Percentiles rank a stretch among this genome's conserved stretches.
These are phyloP conservation scores for Auxenochlorella pyrenoidosa DNA, from an alignment of 139 green algal genomes.

Conservation along the genomic window DNA sequence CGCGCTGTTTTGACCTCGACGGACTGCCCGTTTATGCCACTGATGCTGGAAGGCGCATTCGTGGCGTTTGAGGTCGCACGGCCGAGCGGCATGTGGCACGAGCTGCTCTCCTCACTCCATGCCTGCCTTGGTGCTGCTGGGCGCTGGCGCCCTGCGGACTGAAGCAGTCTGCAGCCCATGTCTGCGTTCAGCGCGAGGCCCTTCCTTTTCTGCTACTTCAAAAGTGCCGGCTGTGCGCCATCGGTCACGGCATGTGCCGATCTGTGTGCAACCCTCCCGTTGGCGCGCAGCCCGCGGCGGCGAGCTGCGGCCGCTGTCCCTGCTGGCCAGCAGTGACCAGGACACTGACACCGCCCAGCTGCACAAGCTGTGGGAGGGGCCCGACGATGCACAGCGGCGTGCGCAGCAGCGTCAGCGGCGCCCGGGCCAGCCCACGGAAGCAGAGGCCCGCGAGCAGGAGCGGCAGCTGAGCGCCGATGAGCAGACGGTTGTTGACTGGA, in stretches of 20 bases:
- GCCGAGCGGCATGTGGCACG: no score
- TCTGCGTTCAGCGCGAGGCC: no score
- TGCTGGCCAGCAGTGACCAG: not conserved
- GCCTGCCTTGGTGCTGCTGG: no score
- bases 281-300: slow-evolving; percentile 14
- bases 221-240: no score
- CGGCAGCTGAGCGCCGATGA: not conserved
- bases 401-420: not conserved
- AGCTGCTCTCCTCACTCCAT: no score
- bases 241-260: no score
- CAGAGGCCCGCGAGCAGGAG: not conserved
- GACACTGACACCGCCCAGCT: not conserved
- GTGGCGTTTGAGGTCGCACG: no score
- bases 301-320: not conserved
- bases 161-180: no score
- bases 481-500: slow-evolving; percentile 6
- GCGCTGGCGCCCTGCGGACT: no score
- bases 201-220: no score
- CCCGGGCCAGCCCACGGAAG: not conserved
- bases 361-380: not conserved
- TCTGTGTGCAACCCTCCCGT: no score
- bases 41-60: not conserved
- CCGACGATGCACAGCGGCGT: not conserved
- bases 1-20: not conserved
- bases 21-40: no score